Evolutionary conservation across 768 basidiomycete genomes (phyloP), one percentile per base, ranked within the genome.

Genomic region (Suillus subluteus): DNA sequence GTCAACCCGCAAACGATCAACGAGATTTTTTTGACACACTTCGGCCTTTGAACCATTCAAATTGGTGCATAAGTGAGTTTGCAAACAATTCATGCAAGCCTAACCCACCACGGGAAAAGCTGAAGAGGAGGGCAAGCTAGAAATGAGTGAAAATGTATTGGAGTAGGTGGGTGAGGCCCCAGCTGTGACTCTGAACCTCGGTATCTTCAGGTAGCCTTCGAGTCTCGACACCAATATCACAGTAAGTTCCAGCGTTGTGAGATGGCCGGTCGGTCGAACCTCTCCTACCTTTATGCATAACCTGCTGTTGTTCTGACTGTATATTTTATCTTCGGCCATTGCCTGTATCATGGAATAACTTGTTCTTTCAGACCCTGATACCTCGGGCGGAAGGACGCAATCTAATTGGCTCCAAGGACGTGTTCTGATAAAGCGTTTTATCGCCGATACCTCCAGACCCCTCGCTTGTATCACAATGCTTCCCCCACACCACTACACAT

Each of bases 1-100:
- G 91, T 92, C 30, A 93, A 94, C 72, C 91, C 91, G 0, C 90
- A 91, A 71, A 91, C 90, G 0, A 82, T 93, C 65, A 92, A 91
- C 71, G 84, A 91, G 70, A 75, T 6, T n/a, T 26, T n/a, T 52
- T 26, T 52, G 23, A 50, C 6, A 13, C 15, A 15, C 23, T 26
- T 26, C 2, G 8, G 30, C 16, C 9, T 32, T 54, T 54, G 16
- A 18, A 30, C 52, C 16, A 32, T 52, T 52, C 50, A 16, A 16
- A 8, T 26, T 15, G 6, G 26, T 30, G 26, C 30, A 32, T 18
- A 11, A 9, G 16, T 32, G 16, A 18, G 30, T 54, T 52, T 26
- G 26, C 23, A 26, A 15, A 2, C 23, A 18, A 18, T 26, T 32
- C 52, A 26, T 16, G 3, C 30, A 18, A 54, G 30, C 30, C 52